A percentile compares a stretch with the other conserved stretches of the same genome.
Conservation (phyloP, 2,329 filamentous ascomycete species). For the Colletotrichum musae region DNA sequence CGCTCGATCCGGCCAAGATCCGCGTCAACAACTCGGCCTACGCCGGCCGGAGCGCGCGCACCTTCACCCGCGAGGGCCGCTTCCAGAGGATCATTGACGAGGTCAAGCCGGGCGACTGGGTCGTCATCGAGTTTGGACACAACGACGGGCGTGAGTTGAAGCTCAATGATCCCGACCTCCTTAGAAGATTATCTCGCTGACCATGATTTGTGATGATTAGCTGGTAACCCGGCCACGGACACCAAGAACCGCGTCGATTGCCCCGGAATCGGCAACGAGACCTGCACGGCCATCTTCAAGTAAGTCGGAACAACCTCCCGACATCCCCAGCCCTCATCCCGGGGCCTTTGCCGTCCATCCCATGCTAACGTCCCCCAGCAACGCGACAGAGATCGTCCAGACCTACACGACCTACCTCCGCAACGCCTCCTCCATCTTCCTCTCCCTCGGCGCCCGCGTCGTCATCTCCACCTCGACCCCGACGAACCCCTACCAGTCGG, state of each 20-base stretch:
- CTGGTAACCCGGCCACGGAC: constrained; percentile 47
- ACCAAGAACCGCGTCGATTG: constrained; percentile 74
- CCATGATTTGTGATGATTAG: not conserved
- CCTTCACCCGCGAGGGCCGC: constrained; percentile 75
- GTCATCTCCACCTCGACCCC: constrained; percentile 71
- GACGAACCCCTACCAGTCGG: constrained; percentile 72
- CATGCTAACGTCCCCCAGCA: constrained; percentile 5
- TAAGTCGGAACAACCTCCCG: rapidly evolving
- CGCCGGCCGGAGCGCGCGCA: constrained; percentile 76
- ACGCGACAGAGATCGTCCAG: constrained; percentile 64
- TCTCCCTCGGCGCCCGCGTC: constrained; percentile 71
- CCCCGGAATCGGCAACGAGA: constrained; percentile 66
- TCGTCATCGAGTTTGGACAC: constrained; percentile 81
- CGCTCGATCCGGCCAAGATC: constrained; percentile 47
- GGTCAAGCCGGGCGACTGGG: constrained; percentile 72
- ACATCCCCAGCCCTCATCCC: too few relatives aligned
- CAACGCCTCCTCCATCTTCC: constrained; percentile 68
- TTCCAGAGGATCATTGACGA: constrained; percentile 70
- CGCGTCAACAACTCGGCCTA: constrained; percentile 74
- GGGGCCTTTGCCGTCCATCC: not conserved
- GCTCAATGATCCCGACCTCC: too few relatives aligned
- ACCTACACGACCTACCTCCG: constrained; percentile 74
- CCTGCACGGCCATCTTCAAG: constrained; percentile 65
- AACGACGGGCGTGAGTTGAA: constrained; percentile 70
- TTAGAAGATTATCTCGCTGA: not conserved